Base-by-base conservation (phyloP, 345 rosid species). In the Eucalyptus marginata region DNA sequence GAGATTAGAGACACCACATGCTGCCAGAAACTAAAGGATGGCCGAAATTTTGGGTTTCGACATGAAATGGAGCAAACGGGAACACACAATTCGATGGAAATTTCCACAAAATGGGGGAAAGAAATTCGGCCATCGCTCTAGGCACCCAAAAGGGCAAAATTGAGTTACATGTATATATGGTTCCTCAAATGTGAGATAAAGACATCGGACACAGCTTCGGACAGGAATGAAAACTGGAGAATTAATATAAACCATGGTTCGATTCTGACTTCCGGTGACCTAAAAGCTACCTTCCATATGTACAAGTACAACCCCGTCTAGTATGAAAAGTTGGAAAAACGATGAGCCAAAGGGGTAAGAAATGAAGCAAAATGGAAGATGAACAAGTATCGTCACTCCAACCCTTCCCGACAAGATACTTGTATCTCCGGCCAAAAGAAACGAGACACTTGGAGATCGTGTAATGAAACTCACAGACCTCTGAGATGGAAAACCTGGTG, bases 261-360 rank as follows among this genome's bases (percentile, higher is more conserved):
- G 29, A 86, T 51, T 86, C 54, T 36, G 33, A 86, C 83, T 18
- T 86, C 64, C 87, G 3, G 46, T 86, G 44, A 51, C 87, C 50
- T 86, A 49, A 56, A 51, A 51, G 29, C 25, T 86, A 25, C 54
- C 86, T 91, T 91, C 90, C 86, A 80, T 90, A 89, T 89, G 90
- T 87, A 89, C 92, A 93, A 71, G 81, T 71, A 71, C 83, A 76
- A 40, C 80, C 90, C 79, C 43, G 33, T 10, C 24, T 13, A 90
- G 88, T 18, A 88, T 44, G 58, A 59, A 52, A 85, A 86, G 83
- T 50, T 27, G 6, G 46, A n/a, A 71, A 44, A 89, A 88, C 11
- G 87, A 89, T 64, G 79, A 88, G 62, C 44, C 25, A 59, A 33
- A 59, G 79, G 43, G 86, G 46, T 49, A 85, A 22, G n/a, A 40